Evolutionary conservation across 805 yeast genomes (phyloP), one percentile per base, ranked within the genome.

Genomic region (Tetrapisispora iriomotensis): DNA sequence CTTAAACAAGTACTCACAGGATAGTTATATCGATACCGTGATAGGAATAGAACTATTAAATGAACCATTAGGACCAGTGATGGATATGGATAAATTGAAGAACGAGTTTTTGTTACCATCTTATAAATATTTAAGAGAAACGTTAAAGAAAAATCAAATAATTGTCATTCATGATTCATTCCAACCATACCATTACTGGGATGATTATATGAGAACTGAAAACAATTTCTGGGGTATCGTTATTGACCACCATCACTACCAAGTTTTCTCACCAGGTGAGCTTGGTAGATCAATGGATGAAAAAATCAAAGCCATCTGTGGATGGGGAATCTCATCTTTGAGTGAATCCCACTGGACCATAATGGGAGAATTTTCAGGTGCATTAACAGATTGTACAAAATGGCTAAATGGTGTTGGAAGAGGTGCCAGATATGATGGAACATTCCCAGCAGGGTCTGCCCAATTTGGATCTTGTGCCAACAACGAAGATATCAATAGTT

Each of bases 341-440:
- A 43, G 51, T 32, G 85, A 82, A 56, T 62, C 66, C 50, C 83
- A 80, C 59, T 81, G 88, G 82, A 71, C 72, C 40, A 67, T 86
- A 18, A 71, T 75, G 37, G 95, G 95, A 42, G 95, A 87, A 65
- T 87, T 88, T 85, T 68, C 83, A 14, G 94, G 86, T 7, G 95
- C 95, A 0, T 69, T 87, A 45, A 86, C 95, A 3, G 96, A 87
- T 62, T 87, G 96, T 65, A 75, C 92, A 4, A 68, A 69, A 40
- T 81, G 94, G 94, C 65, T 87, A 32, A 87, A 87, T 53, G 95
- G 96, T 50, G 87, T 80, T 19, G 77, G 77, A 34, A 66, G 76
- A 43, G 94, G 94, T 39, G 77, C 94, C 19, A 74, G 95, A 53
- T 85, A 71, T 61, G 85, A 82, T 40, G 83, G 82, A 26, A 57